phyloP scores from a whole-genome alignment of 2,329 filamentous ascomycete species.

The Bipolaris gigantea region DNA sequence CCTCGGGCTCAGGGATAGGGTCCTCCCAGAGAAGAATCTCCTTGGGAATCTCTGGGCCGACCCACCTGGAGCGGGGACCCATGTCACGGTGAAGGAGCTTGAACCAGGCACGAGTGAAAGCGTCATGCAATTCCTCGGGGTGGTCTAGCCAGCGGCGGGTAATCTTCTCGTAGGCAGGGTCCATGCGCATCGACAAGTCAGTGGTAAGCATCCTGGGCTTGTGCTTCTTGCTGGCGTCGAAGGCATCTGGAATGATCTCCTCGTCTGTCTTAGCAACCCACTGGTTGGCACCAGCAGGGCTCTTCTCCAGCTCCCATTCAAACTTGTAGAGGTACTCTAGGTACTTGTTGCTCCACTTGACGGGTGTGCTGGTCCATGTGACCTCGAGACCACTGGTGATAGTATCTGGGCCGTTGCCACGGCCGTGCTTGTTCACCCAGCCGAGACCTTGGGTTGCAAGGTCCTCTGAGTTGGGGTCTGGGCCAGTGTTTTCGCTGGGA shows the following conservation, averaged over 20 bases:
- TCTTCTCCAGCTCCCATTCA: constrained; percentile 77
- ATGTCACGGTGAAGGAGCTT: constrained; percentile 82
- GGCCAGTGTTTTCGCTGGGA: constrained; percentile 63
- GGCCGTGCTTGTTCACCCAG: constrained; percentile 66
- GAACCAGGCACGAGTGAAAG: constrained; percentile 77
- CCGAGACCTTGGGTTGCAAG: constrained; percentile 71
- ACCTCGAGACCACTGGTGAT: constrained; percentile 79
- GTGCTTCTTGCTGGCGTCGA: constrained; percentile 70
- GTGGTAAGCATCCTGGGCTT: constrained; percentile 76
- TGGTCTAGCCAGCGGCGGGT: constrained; percentile 69
- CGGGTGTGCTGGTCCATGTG: constrained; percentile 75
- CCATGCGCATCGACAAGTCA: constrained; percentile 71
- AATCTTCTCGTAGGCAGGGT: constrained; percentile 76
- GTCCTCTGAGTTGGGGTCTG: constrained; percentile 66
- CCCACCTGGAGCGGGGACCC: constrained; percentile 69
- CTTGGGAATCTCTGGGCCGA: constrained; percentile 72
- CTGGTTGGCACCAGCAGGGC: constrained; percentile 74
- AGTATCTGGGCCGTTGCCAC: constrained; percentile 70
- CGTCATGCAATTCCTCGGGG: constrained; percentile 68
- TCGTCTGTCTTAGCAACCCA: constrained; percentile 73
- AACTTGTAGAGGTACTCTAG: constrained; percentile 77
- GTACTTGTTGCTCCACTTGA: constrained; percentile 74
- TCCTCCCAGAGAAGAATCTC: constrained; percentile 77
- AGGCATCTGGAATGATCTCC: constrained; percentile 70
- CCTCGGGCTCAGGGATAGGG: constrained; percentile 63